phyloP scores from a whole-genome alignment of 2,329 filamentous ascomycete species.

The Colletotrichum kahawae region DNA sequence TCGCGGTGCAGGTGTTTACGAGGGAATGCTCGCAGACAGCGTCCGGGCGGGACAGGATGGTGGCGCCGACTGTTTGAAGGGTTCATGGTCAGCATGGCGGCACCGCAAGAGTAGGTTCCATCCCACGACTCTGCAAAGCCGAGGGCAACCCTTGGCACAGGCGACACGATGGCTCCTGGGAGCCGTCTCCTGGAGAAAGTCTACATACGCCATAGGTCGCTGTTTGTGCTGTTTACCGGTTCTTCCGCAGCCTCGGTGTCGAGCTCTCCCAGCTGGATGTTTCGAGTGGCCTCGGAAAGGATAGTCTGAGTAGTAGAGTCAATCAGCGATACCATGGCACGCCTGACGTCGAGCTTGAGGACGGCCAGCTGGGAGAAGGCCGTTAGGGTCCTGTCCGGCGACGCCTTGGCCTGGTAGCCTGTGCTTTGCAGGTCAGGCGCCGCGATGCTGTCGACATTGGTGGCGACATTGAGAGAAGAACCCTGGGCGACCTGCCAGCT shows the following conservation, averaged over 20 bases:
- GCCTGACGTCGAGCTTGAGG: constrained; percentile 50
- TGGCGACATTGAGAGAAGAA: constrained; percentile 34
- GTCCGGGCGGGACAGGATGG: constrained; percentile 31
- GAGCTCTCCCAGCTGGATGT: constrained; percentile 41
- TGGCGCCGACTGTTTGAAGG: constrained; percentile 20
- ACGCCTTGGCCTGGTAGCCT: constrained; percentile 38
- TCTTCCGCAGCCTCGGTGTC: constrained; percentile 13
- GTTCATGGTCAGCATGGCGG: not conserved
- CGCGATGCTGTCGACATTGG: constrained; percentile 34
- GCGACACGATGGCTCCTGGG: not conserved
- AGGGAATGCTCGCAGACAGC: constrained; percentile 37
- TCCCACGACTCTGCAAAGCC: not conserved
- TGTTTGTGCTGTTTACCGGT: constrained; percentile 8
- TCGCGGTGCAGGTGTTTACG: constrained; percentile 27
- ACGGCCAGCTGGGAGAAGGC: constrained; percentile 56
- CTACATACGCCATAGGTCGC: constrained; percentile 40
- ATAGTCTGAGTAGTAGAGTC: constrained; percentile 52
- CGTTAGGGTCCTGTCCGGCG: constrained; percentile 43
- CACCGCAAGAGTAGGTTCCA: not conserved
- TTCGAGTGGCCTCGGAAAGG: constrained; percentile 55
- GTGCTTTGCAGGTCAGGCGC: constrained; percentile 29
- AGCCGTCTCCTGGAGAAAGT: not conserved
- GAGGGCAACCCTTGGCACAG: not conserved
- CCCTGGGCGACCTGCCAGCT: constrained; percentile 36
- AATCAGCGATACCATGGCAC: constrained; percentile 55